Evolutionary conservation across 352 stramenopile species (phyloP).

Genomic region (Pythium guiyangense): DNA sequence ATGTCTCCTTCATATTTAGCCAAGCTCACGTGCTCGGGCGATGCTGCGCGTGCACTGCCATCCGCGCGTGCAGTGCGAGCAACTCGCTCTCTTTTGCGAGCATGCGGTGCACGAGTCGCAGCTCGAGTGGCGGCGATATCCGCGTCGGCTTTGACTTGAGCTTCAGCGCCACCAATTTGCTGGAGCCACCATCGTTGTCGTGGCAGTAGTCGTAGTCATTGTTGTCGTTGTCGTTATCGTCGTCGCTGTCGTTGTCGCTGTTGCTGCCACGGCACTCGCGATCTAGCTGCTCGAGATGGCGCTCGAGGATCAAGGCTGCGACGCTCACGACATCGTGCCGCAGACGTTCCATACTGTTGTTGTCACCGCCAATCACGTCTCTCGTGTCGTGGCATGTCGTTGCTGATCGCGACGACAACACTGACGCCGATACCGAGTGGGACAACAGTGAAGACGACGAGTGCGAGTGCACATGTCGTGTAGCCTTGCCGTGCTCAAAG

Average conservation of each 20-base stretch:
- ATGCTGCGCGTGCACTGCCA: neutral
- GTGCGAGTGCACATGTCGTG: no score
- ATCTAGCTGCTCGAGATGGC: slow-evolving; percentile 9
- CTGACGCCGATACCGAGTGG: no score
- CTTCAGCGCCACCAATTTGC: neutral
- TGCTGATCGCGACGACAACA: no score
- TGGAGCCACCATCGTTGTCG: neutral
- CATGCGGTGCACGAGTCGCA: slow-evolving; percentile 27
- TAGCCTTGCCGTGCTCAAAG: no score
- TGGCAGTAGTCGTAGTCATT: neutral
- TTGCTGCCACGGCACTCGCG: neutral
- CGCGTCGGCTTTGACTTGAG: no score
- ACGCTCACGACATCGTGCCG: slow-evolving; percentile 23
- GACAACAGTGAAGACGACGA: no score
- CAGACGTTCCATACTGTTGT: slow-evolving; percentile 2
- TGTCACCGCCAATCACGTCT: neutral
- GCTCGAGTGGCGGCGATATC: slow-evolving; percentile 12
- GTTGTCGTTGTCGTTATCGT: no score
- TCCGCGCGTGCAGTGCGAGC: slow-evolving; percentile 14
- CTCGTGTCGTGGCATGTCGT: no score
- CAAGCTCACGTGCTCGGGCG: neutral
- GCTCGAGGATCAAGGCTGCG: slow-evolving; percentile 20
- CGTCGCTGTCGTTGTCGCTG: no score
- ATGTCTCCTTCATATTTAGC: no score
- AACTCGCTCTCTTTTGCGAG: slow-evolving; percentile 27